Conservation (phyloP, 2,329 filamentous ascomycete genomes). For the Diaporthe vexans region DNA sequence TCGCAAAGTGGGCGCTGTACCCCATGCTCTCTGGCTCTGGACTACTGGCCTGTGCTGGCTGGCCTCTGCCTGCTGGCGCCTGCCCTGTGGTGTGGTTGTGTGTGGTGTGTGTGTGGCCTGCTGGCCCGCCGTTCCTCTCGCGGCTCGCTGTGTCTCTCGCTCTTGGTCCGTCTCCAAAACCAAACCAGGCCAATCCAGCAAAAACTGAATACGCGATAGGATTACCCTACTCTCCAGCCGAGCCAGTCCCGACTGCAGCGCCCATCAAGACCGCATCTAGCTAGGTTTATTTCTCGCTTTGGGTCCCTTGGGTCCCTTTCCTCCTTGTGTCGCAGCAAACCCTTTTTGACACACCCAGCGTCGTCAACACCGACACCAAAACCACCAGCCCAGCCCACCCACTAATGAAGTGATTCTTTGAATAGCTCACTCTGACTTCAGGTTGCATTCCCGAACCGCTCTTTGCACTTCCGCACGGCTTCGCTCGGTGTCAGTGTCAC, state of each 20-base stretch:
- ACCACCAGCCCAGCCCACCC: constrained; percentile 7
- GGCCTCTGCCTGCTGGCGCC: background rate
- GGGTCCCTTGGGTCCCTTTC: background rate
- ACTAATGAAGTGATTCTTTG: background rate
- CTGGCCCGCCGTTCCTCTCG: constrained; percentile 26
- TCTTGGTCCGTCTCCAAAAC: constrained; percentile 26
- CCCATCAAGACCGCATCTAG: constrained; percentile 28
- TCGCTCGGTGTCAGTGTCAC: constrained; percentile 18
- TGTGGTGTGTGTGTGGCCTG: background rate
- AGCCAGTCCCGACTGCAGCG: constrained; percentile 33
- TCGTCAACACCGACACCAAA: constrained; percentile 20
- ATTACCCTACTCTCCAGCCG: constrained; percentile 32
- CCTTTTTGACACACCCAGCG: constrained; percentile 25
- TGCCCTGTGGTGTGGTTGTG: background rate
- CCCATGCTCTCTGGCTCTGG: too few species aligned
- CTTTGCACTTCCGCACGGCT: constrained; percentile 5
- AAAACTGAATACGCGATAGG: constrained; percentile 38
- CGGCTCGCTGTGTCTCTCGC: constrained; percentile 34
- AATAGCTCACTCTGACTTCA: constrained; percentile 8
- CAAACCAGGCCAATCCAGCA: constrained; percentile 12
- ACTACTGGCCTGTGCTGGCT: background rate
- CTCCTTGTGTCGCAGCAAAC: constrained; percentile 24
- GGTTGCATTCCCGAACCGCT: constrained; percentile 24
- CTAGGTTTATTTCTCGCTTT: background rate
- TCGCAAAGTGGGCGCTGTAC: constrained; percentile 6